phyloP scores from a whole-genome alignment of 345 rosid genomes.

The Ceriops tagal region DNA sequence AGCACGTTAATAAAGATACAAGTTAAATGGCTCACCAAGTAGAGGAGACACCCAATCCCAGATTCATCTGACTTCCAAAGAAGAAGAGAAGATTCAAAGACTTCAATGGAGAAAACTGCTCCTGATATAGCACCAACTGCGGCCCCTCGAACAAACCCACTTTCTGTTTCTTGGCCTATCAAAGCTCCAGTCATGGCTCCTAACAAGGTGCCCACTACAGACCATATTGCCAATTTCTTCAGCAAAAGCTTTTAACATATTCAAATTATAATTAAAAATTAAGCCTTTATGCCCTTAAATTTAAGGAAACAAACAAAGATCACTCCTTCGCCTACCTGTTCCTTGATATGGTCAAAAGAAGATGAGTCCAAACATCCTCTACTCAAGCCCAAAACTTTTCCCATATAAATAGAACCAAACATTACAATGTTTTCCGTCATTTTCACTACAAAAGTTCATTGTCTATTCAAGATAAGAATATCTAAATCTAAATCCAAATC shows the following conservation, averaged over 20 bases:
- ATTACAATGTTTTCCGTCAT: conserved; percentile 1
- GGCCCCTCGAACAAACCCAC: conserved; percentile 96
- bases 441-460: not conserved
- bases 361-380: conserved; percentile 5
- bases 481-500: not conserved
- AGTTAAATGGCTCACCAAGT: conserved; percentile 62
- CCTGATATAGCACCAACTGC: conserved; percentile 99
- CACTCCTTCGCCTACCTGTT: not conserved
- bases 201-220: conserved; percentile 88
- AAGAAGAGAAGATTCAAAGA: conserved; percentile 90
- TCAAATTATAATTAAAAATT: not conserved
- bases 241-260: not conserved
- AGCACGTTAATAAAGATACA: not conserved
- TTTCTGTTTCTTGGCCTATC: conserved; percentile 99
- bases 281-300: not conserved
- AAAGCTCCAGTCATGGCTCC: conserved; percentile 99
- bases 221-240: conserved; percentile 16
- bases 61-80: conserved; percentile 97
- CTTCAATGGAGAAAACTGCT: conserved; percentile 98
- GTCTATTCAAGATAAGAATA: not conserved
- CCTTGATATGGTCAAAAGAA: conserved; percentile 5
- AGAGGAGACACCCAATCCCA: conserved; percentile 79
- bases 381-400: not conserved
- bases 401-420: not conserved
- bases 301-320: conserved; percentile 6